Percentiles rank a stretch among this genome's conserved stretches.
These are phyloP conservation scores for Moniliella sp. DNA, from an alignment of 1,284 basidiomycete genomes.

Conservation along the genomic window DNA sequence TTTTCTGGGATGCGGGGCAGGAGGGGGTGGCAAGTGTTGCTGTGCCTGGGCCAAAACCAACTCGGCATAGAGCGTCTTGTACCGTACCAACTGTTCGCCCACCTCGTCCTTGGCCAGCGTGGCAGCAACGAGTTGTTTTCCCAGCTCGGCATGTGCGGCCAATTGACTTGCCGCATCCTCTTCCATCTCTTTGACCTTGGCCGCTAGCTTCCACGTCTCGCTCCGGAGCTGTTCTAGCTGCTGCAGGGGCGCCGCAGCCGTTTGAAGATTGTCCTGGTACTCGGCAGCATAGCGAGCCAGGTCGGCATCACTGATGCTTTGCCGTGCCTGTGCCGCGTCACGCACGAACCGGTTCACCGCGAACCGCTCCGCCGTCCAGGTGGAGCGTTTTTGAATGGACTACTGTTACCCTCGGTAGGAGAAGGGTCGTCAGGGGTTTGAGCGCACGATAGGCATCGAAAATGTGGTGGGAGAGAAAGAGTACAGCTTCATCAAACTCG, in stretches of 20 bases:
- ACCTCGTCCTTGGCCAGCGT: conserved; percentile 30
- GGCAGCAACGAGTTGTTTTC: conserved; percentile 8
- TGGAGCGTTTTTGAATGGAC: too few relatives aligned
- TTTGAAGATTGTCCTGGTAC: conserved; percentile 21
- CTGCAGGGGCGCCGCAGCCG: conserved; percentile 18
- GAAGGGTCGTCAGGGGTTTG: too few relatives aligned
- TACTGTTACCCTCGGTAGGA: too few relatives aligned
- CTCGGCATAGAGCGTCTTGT: conserved; percentile 28
- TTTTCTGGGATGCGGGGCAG: too few relatives aligned
- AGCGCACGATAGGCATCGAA: too few relatives aligned
- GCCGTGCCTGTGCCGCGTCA: conserved; percentile 24
- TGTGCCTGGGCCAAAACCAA: conserved; percentile 6
- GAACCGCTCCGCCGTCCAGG: too few relatives aligned
- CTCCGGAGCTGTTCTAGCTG: conserved; percentile 25
- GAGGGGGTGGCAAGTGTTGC: too few relatives aligned
- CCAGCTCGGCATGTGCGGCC: conserved; percentile 27
- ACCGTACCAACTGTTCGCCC: conserved; percentile 25
- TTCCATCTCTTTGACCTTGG: conserved; percentile 23
- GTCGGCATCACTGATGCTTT: conserved; percentile 20
- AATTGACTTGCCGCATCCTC: conserved; percentile 16
- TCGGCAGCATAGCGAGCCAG: conserved; percentile 23
- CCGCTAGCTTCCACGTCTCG: conserved; percentile 24
- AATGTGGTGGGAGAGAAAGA: conserved; percentile 18
- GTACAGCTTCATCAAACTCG: conserved; percentile 18
- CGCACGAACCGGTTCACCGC: too few relatives aligned